Base-by-base conservation (phyloP, 805 yeast species). In the Lachancea lanzarotensis region DNA sequence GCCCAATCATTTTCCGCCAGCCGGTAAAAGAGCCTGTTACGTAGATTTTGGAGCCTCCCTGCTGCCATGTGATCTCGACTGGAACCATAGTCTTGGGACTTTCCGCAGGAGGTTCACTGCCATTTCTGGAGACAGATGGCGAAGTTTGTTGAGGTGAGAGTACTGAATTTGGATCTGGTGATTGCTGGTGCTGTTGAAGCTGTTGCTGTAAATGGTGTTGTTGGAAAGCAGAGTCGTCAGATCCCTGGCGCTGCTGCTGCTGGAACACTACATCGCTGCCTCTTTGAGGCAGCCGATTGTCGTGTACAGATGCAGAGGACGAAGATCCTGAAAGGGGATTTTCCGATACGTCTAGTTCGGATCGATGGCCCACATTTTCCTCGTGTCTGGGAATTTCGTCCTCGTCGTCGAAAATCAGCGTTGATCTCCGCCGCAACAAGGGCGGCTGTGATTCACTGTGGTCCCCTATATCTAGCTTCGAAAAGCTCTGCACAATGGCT, bases 11-110 rank as follows among this genome's bases (percentile, higher is more conserved):
- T 66, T 90, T 91, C 53, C 96, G 74, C 98, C 98, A 93, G 3
- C 96, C 96, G 0, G 98, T 93, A 67, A 91, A 91, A 0, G 97
- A 85, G 40, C 98, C 98, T 30, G 97, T 93, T 12, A 91, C 96
- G 63, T 89, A 93, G 2, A 93, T 98, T 56, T 85, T 85, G 40
- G 78, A 78, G 49, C 98, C 98, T n/a, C 98, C 98, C 65, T 91
- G 96, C 15, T 80, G 81, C 98, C 98, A 91, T 52, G 79, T 79
- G 46, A 89, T 83, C 45, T 83, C 89, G 1, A 88, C 73, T 2
- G 81, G 79, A 4, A 60, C 59, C 60, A 65, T 53, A n/a, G 40
- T 22, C 19, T 15, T 35, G n/a, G 40, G 25, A 16, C 11, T 22
- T 26, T 26, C 33, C 9, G 18, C 31, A 4, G 18, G 13, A 18